Evolutionary conservation across 352 stramenopile genomes (phyloP), one percentile per base, ranked within the genome.

Genomic region (Phytopythium mirpurense): DNA sequence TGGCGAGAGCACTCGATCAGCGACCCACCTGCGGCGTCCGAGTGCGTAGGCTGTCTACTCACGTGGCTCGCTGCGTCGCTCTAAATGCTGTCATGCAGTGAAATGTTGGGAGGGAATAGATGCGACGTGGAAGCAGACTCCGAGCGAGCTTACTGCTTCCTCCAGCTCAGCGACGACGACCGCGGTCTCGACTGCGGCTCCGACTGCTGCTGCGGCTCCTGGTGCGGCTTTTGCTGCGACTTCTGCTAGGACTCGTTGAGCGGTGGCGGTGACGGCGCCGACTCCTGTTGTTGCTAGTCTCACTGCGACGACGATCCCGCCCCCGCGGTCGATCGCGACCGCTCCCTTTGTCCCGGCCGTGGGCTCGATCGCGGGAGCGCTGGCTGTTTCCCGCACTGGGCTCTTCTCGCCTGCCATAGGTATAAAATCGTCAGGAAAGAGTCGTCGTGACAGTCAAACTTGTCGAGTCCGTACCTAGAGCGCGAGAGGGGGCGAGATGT

Each of bases 161-260:
- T 29, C 29, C 10, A 9, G 10, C n/a, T 24, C 11, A 51, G 16
- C 45, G 21, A 37, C 45, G 29, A 31, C 21, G 40, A 16, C 46
- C 29, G 9, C 31, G 35, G 24, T 18, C 21, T 2, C 47, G 21
- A 35, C 36, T 27, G 4, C 67, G 62, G 23, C 70, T 61, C 26
- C 63, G 72, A 46, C 70, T 77, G 40, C 61, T 65, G 43, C 70
- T 70, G 51, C 65, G 74, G 52, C 71, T 88, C 26, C 59, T 68
- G 60, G 57, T 68, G n/a, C 57, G 62, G 40, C 68, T 74, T 40
- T 62, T 64, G 43, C 70, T 68, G 54, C 65, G 75, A 50, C 71
- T 88, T 29, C 60, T 68, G 59, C 57, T 63, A 21, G 54, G 57
- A 31, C 45, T 68, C 26, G 57, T 59, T 11, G 62, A 69, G 46